A percentile compares a stretch with the other conserved stretches of the same genome.
phyloP scores from a whole-genome alignment of 2,329 filamentous ascomycete genomes.

The Chalaropsis ovoidea region DNA sequence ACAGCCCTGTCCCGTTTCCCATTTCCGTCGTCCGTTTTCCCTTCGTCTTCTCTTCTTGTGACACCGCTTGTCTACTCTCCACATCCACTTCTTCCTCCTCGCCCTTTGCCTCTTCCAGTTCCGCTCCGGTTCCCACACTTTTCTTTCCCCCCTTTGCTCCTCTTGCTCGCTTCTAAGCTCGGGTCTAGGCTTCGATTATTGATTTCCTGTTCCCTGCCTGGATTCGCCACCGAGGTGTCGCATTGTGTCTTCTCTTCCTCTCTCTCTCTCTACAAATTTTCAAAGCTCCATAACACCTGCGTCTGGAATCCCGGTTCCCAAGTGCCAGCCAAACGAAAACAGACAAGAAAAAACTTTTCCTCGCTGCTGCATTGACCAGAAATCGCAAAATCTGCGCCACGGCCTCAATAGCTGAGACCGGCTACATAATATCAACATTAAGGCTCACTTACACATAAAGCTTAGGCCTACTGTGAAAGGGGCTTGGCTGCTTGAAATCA shows the following conservation, averaged over 20 bases:
- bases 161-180: background rate
- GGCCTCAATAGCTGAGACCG: conserved; percentile 12
- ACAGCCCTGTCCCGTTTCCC: background rate
- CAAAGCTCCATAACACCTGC: conserved; percentile 9
- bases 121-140: conserved; percentile 1
- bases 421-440: conserved; percentile 13
- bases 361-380: conserved; percentile 21
- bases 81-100: background rate
- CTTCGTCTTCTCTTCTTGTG: background rate
- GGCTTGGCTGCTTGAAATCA: conserved; percentile 9
- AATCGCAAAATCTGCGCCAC: conserved; percentile 10
- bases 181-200: background rate
- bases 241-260: conserved; percentile 11
- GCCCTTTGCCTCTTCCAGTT: background rate
- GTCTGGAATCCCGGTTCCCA: background rate
- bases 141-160: background rate
- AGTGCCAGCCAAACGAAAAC: conserved; percentile 7
- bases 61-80: background rate
- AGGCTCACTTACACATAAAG: conserved; percentile 18
- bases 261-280: background rate
- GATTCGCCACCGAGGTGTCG: conserved; percentile 16
- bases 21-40: background rate
- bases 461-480: conserved; percentile 10
- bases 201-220: background rate
- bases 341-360: conserved; percentile 20